These are phyloP conservation scores for Nidularia pulvinata DNA, from an alignment of 768 basidiomycete genomes.

Conservation along the genomic window DNA sequence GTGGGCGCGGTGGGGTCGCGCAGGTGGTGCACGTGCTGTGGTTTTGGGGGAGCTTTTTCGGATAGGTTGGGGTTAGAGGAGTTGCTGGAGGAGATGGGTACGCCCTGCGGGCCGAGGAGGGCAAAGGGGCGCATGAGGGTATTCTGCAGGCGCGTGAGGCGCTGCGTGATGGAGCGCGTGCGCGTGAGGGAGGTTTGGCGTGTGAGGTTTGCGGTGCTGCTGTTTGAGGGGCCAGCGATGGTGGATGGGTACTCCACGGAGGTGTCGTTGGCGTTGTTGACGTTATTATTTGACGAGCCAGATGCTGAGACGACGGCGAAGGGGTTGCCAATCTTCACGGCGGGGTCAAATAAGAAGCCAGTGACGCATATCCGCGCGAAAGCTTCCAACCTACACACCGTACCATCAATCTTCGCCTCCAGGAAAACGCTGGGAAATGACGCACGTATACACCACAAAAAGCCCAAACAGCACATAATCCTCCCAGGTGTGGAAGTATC, in stretches of 20 bases:
- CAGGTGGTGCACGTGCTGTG: conserved; percentile 34
- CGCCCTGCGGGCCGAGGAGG: conserved; percentile 18
- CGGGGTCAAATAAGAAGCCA: conserved; percentile 87
- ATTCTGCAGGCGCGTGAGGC: conserved; percentile 38
- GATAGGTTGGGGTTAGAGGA: conserved; percentile 1
- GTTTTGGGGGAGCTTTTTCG: conserved; percentile 7
- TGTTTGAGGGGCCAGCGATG: conserved; percentile 19
- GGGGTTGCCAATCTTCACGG: conserved; percentile 51
- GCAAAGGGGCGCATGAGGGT: conserved; percentile 57
- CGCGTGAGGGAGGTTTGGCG: conserved; percentile 39
- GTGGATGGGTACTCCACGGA: conserved; percentile 4
- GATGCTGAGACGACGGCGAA: conserved; percentile 36
- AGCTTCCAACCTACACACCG: conserved; percentile 65
- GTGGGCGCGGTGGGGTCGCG: conserved; percentile 47
- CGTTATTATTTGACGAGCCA: conserved; percentile 15
- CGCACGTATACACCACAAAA: conserved; percentile 87
- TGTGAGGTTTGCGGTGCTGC: conserved; percentile 12
- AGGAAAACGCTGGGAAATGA: conserved; percentile 13
- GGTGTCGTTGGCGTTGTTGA: conserved; percentile 19
- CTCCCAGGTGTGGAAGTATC: conserved; percentile 91
- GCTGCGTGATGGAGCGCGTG: conserved; percentile 43
- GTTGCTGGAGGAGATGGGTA: conserved; percentile 9
- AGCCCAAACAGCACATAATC: conserved; percentile 84
- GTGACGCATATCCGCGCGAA: conserved; percentile 88
- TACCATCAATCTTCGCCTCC: too few species aligned